Evolutionary conservation across 2,329 filamentous ascomycete genomes (phyloP), one percentile per base, ranked within the genome.

Genomic region (Lasiodiplodia sp.): DNA sequence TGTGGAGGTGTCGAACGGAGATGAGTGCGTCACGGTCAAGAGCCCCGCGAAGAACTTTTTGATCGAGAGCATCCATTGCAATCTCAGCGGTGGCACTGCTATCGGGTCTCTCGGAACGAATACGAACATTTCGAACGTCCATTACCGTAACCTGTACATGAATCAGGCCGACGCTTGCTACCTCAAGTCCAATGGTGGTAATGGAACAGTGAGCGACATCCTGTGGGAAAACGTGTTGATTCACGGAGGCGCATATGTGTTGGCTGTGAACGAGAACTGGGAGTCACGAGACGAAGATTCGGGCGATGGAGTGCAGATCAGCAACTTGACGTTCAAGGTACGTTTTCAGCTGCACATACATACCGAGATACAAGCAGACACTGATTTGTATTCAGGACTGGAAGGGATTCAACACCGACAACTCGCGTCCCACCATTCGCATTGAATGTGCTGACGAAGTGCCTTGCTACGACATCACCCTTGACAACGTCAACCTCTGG

Each of bases 41-140:
- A 71, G 71, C 0, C 71, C 72, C 14, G 69, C 71, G 7, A 72
- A 69, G 60, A 71, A 73, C 47, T 68, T 73, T 21, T 70, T 73
- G 25, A 72, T 72, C 53, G 72, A 73, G 55, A 68, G 70, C 18
- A 71, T 73, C 37, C 71, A 70, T 56, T 73, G 71, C 64, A 73
- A 72, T 52, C 68, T 71, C 44, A 69, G 66, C 25, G 71, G 72
- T 6, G 72, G 71, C 2, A 72, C 70, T 40, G 64, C 68, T 2
- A 73, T 72, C 49, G 72, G 72, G 0, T 72, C 71, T 14, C 68
- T 73, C 6, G 44, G 25, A 16, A 31, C 40, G 8, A 70, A 68
- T 21, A 69, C 71, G 4, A 65, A 57, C 14, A 68, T 73, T 11
- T 71, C 72, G 37, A 71, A 63, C 23, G 69, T 73, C 57, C 56